A percentile compares a stretch with the other conserved stretches of the same genome.
Conservation (phyloP, 768 basidiomycete species). For the Pleurotus pulmonarius region DNA sequence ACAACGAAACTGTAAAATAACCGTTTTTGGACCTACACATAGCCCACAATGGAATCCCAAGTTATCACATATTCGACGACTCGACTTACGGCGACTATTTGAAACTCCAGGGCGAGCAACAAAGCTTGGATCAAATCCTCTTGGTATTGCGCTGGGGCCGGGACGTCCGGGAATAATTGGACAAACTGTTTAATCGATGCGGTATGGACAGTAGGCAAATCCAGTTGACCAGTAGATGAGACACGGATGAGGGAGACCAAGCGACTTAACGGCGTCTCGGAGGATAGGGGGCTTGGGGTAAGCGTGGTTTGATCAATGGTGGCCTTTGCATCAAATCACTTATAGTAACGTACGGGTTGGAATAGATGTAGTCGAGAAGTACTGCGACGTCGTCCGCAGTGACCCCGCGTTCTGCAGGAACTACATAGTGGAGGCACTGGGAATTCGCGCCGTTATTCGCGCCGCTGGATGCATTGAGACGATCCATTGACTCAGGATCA, state of each 20-base stretch:
- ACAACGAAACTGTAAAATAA: constrained; percentile 64
- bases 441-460: not conserved
- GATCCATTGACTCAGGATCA: not conserved
- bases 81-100: constrained; percentile 45
- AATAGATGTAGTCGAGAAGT: constrained; percentile 63
- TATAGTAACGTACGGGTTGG: constrained; percentile 45
- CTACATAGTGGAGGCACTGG: constrained; percentile 1
- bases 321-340: not conserved
- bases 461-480: not conserved
- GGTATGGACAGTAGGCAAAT: constrained; percentile 51
- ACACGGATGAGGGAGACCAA: constrained; percentile 55
- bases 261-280: constrained; percentile 38
- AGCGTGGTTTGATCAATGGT: too few species aligned
- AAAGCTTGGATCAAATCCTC: constrained; percentile 51
- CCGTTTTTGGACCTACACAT: constrained; percentile 51
- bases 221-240: constrained; percentile 50
- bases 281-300: constrained; percentile 40
- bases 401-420: constrained; percentile 36
- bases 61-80: not conserved
- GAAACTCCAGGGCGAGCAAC: constrained; percentile 42
- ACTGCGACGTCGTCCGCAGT: constrained; percentile 46
- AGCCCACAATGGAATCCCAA: not conserved
- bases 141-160: constrained; percentile 36
- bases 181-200: constrained; percentile 39
- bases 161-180: constrained; percentile 46